Evolutionary conservation across 2,329 filamentous ascomycete genomes (phyloP).

Genomic region (Samsoniella hepiali): DNA sequence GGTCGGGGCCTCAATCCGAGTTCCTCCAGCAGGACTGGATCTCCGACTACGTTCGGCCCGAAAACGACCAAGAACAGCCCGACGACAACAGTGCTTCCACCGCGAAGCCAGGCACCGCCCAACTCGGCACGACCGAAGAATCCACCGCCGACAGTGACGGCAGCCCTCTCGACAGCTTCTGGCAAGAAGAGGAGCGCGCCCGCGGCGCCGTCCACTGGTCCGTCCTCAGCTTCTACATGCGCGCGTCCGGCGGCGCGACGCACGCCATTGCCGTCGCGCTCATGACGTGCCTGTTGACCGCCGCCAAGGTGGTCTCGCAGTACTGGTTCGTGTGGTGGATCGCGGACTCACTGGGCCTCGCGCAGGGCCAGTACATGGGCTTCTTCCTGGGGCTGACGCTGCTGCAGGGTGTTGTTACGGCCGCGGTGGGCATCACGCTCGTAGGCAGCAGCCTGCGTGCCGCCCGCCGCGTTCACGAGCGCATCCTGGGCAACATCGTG

Average conservation of each 20-base stretch:
- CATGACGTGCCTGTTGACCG: slow-evolving; percentile 3
- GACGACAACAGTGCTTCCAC: too few species aligned
- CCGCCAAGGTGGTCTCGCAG: slow-evolving; percentile 6
- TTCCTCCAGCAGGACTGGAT: slow-evolving; percentile 1
- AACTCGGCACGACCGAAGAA: neutral
- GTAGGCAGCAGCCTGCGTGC: slow-evolving; percentile 8
- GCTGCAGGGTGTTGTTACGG: neutral
- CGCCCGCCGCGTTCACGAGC: slow-evolving; percentile 3
- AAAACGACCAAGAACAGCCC: neutral
- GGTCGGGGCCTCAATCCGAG: neutral
- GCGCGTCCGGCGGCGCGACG: neutral
- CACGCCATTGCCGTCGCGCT: neutral
- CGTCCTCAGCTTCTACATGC: slow-evolving; percentile 7
- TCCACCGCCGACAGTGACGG: neutral
- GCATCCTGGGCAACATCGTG: slow-evolving; percentile 2
- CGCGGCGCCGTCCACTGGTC: neutral
- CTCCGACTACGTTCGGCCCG: neutral
- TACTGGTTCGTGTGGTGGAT: slow-evolving; percentile 19
- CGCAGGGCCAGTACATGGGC: slow-evolving; percentile 9
- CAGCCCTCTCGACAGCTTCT: neutral
- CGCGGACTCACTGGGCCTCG: neutral
- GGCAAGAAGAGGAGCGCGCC: slow-evolving; percentile 11
- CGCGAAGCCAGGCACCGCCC: neutral
- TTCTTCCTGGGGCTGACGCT: slow-evolving; percentile 3
- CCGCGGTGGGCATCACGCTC: neutral